Evolutionary conservation across 306 rosid genomes (phyloP).

Genomic region (Castanopsis chinensis): DNA sequence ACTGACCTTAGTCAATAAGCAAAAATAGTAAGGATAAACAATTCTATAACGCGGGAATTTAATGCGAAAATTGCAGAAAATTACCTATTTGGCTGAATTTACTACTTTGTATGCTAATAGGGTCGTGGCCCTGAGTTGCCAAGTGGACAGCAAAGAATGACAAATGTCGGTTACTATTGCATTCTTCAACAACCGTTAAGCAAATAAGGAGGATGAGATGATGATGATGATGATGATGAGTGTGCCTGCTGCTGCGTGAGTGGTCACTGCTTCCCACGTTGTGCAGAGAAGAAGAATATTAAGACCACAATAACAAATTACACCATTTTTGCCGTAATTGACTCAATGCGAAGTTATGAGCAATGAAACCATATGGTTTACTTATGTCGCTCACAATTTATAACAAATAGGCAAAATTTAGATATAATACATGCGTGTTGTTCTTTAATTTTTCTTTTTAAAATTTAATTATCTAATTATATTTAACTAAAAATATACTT

Average conservation of each 20-base stretch:
- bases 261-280: background rate
- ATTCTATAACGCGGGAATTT: background rate
- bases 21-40: background rate
- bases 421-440: rapidly evolving
- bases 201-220: slow-evolving; percentile 17
- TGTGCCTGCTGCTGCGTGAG: background rate
- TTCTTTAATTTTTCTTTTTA: too few relatives aligned
- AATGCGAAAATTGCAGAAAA: background rate
- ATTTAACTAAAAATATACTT: rapidly evolving
- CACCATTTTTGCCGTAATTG: too few relatives aligned
- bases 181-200: slow-evolving; percentile 17
- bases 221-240: too few relatives aligned
- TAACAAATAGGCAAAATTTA: too few relatives aligned
- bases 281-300: too few relatives aligned
- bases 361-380: too few relatives aligned
- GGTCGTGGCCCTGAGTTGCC: background rate
- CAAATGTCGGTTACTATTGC: background rate
- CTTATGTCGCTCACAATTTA: rapidly evolving
- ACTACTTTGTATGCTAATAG: background rate
- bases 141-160: background rate
- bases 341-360: too few relatives aligned
- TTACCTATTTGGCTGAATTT: background rate
- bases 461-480: rapidly evolving
- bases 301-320: too few relatives aligned
- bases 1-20: background rate